Conservation (phyloP, 495 filamentous ascomycete genomes). For the Diplogelasinospora grovesii region DNA sequence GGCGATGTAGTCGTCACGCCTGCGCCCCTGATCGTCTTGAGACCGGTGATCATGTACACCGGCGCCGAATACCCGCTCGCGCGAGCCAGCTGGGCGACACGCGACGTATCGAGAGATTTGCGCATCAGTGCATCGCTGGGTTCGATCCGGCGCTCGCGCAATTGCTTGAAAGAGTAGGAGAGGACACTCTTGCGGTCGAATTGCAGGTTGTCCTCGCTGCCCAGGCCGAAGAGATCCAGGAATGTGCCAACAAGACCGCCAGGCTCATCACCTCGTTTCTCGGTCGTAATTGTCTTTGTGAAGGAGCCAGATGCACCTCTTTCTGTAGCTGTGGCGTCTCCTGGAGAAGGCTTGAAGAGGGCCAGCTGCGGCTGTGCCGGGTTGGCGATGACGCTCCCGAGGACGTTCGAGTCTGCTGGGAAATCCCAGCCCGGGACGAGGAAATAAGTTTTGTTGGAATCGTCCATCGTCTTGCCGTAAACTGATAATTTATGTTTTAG, state of each 20-base stretch:
- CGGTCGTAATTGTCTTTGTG: not conserved
- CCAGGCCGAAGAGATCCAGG: conserved; percentile 8
- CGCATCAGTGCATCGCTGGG: conserved; percentile 3
- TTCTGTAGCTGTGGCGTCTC: not conserved
- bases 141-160: not conserved
- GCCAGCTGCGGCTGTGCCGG: conserved; percentile 9
- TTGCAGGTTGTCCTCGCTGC: conserved; percentile 9
- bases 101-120: conserved; percentile 2
- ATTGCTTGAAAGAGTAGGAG: conserved; percentile 7
- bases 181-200: conserved; percentile 10
- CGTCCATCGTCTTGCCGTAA: no score
- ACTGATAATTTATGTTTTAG: no score
- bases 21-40: conserved; percentile 11
- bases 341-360: conserved; percentile 5
- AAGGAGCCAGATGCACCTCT: not conserved
- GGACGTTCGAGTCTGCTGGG: not conserved
- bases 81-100: conserved; percentile 2
- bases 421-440: conserved; percentile 12
- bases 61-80: conserved; percentile 2
- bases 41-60: conserved; percentile 11
- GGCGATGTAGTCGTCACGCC: conserved; percentile 6
- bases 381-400: conserved; percentile 17
- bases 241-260: conserved; percentile 10
- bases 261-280: not conserved
- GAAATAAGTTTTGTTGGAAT: conserved; percentile 10